Conservation (phyloP, 2,329 filamentous ascomycete species). For the Cadophora malorum region DNA sequence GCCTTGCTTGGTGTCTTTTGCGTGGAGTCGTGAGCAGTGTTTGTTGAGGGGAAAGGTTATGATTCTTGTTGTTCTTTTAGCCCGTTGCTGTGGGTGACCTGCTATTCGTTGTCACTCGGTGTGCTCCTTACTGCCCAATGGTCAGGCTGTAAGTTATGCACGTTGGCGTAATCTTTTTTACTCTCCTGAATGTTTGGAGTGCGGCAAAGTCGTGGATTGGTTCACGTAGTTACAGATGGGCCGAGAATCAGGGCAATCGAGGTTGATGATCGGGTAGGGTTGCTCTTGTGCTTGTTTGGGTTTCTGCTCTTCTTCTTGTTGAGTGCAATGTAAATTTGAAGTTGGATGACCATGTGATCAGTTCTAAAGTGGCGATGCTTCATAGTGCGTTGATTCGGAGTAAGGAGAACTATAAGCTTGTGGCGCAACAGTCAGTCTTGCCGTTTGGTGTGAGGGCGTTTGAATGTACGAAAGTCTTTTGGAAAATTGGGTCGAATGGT, state of each 20-base stretch:
- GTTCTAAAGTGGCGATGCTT: slow-evolving; percentile 20
- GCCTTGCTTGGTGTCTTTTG: not conserved
- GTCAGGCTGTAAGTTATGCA: slow-evolving; percentile 4
- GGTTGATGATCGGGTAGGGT: not conserved
- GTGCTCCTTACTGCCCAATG: slow-evolving; percentile 14
- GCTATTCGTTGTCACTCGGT: slow-evolving; percentile 17
- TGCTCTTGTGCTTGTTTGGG: too few relatives aligned
- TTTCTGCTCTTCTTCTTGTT: not conserved
- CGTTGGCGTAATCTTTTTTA: slow-evolving; percentile 17
- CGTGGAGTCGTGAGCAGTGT: not conserved
- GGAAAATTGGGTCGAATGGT: slow-evolving; percentile 17
- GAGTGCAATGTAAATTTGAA: not conserved
- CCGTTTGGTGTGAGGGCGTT: not conserved
- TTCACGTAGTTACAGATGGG: not conserved
- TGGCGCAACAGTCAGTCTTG: slow-evolving; percentile 9
- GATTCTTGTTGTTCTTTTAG: slow-evolving; percentile 11
- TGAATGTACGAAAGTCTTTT: slow-evolving; percentile 1
- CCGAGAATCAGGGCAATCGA: not conserved
- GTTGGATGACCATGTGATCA: slow-evolving; percentile 19
- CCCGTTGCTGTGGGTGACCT: slow-evolving; percentile 14
- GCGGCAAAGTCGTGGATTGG: not conserved
- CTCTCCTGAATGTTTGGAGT: slow-evolving; percentile 5
- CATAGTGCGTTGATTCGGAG: slow-evolving; percentile 18
- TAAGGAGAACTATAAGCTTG: not conserved
- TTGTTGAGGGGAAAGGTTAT: not conserved